Base-by-base conservation (phyloP, 2,329 filamentous ascomycete genomes). In the Ophiostoma australiae region DNA sequence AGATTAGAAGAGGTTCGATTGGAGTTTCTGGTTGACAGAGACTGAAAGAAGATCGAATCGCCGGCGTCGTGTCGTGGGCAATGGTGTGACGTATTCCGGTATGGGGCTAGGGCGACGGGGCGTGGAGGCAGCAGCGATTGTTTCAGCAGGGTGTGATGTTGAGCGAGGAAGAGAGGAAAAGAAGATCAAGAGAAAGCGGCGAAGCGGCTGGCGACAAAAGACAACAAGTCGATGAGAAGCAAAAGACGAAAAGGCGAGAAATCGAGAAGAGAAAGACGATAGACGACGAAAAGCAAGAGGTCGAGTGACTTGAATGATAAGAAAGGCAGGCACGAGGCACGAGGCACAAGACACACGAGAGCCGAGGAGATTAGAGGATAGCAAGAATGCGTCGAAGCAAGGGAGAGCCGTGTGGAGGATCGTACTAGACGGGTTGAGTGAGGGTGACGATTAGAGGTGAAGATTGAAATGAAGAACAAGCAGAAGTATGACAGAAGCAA, bases 351-450 rank as follows among this genome's bases (percentile, higher is more conserved):
- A n/a, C 52, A 61, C 27, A 27, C 33, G 58, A 63, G 58, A 27
- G 15, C 58, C 33, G 65, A 68, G 33, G 33, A 67, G 58, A 63
- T 63, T 63, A 58, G 1, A 65, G 66, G 44, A 44, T 17, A 41
- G 27, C 8, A 39, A 58, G 31, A 52, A 33, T 55, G 41, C 33
- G 20, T 61, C 27, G 8, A 70, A 17, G 23, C 66, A 48, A 23
- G 48, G 44, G 23, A 70, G 55, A 70, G 61, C 23, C 27, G 44
- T 65, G 65, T 27, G 52, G n/a, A 58, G 52, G 52, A 58, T 58
- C n/a, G 52, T 27, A 31, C 52, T 23, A 27, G n/a, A 58, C 20
- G 20, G 67, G 3, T 15, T 17, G 27, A 61, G 20, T 27, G 23
- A 31, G 31, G 13, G 13, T 17, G 27, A 39, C 39, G 33, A 31